phyloP scores from a whole-genome alignment of 2,329 filamentous ascomycete species.

The Zymoseptoria tritici region DNA sequence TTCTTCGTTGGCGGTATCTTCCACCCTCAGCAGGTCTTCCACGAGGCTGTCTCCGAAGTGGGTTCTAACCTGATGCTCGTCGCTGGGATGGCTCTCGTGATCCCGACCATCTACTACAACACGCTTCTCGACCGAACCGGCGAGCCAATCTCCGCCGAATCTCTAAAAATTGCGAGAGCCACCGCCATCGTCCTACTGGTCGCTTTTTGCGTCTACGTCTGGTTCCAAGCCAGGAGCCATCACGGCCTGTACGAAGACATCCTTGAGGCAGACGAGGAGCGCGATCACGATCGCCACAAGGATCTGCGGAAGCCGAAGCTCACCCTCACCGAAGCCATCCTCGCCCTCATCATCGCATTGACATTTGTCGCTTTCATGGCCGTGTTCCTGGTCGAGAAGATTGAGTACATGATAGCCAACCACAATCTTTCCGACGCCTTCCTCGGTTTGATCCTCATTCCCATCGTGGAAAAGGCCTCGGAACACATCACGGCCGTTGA shows the following conservation, averaged over 20 bases:
- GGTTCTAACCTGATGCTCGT: slow-evolving; percentile 70
- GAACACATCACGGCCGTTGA: slow-evolving; percentile 79
- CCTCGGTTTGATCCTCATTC: slow-evolving; percentile 66
- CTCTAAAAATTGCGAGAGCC: slow-evolving; percentile 61
- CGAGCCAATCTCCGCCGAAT: slow-evolving; percentile 41
- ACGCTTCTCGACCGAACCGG: slow-evolving; percentile 9
- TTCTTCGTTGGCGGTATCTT: slow-evolving; percentile 70
- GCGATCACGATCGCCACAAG: slow-evolving; percentile 56
- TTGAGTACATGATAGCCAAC: slow-evolving; percentile 51
- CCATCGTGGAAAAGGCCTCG: slow-evolving; percentile 76
- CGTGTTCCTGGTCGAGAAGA: slow-evolving; percentile 68
- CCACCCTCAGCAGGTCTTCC: slow-evolving; percentile 62
- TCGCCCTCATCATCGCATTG: slow-evolving; percentile 59
- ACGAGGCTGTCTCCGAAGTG: slow-evolving; percentile 69
- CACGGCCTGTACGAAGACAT: slow-evolving; percentile 71
- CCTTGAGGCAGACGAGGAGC: slow-evolving; percentile 62
- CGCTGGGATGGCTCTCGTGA: slow-evolving; percentile 51
- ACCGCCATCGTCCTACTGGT: slow-evolving; percentile 64
- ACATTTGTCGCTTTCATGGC: slow-evolving; percentile 67
- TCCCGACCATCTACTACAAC: slow-evolving; percentile 49
- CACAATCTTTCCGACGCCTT: slow-evolving; percentile 49
- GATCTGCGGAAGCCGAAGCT: slow-evolving; percentile 59
- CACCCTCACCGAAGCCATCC: slow-evolving; percentile 62
- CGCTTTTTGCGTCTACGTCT: slow-evolving; percentile 55
- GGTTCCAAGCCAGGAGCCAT: slow-evolving; percentile 68